Evolutionary conservation across 164 flowering plant genomes (phyloP), one percentile per base, ranked within the genome.

Genomic region (Kalanchoe fedtschenkoi): DNA sequence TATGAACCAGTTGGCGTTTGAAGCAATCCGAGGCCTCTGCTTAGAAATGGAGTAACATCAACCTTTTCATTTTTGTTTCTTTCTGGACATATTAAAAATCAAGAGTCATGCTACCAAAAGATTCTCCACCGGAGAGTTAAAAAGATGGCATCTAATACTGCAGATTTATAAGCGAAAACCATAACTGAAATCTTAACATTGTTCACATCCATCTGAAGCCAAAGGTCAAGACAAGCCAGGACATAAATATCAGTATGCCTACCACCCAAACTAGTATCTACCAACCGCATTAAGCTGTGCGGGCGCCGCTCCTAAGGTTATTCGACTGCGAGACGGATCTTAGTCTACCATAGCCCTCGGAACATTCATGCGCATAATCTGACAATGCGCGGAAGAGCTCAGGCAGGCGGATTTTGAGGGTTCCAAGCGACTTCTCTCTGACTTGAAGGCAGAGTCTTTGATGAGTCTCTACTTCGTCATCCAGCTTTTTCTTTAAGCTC

Each of bases 341-440:
- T 71, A 89, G 63, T 16, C 67, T 76, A 63, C 72, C 76, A 70
- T 86, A 92, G 24, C 74, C 74, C 2, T 83, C 81, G 17, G 75
- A 73, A 68, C 87, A 83, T 5, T 75, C 81, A 44, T 44, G 66
- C 14, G 96, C n/a, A 68, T 81, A 87, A 15, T 85, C 95, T 0
- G 83, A 70, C 78, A 90, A 65, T 1, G 91, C 86, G 3, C 89
- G 76, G 63, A 87, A 93, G 9, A 88, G 80, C 74, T 91, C 92
- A 1, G 99, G 95, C 78, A 88, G 69, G 55, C 87, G 82, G 14
- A 75, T 81, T 68, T 82, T 88, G 10, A 90, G 83, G 69, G 71
- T 88, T 7, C 70, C 80, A 32, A 88, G 66, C 0, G 97, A 88
- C 73, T 90, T 90, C 69, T 90, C 97, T 68, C 99, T 77, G 42